Evolutionary conservation across 1,284 basidiomycete genomes (phyloP).

Genomic region (Apiotrichum veenhuisii): DNA sequence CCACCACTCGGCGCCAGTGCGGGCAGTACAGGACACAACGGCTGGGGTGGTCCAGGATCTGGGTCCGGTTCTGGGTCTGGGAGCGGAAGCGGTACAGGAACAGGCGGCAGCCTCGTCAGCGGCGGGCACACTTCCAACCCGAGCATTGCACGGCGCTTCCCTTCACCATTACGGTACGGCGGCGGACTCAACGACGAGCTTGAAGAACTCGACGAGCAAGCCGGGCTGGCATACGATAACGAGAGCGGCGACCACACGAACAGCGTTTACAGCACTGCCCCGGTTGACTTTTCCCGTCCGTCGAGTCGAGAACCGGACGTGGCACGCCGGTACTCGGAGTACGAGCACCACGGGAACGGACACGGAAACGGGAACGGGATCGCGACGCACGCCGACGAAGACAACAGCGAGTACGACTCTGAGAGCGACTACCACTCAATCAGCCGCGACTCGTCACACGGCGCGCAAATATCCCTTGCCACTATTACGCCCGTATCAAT

Average conservation of each 20-base stretch:
- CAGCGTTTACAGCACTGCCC: background rate
- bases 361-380: background rate
- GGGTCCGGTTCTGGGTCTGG: conserved; percentile 11
- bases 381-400: background rate
- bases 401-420: background rate
- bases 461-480: background rate
- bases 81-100: too few relatives aligned
- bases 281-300: background rate
- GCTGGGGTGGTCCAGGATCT: background rate
- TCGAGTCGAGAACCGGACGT: background rate
- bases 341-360: background rate
- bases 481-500: too few relatives aligned
- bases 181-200: background rate
- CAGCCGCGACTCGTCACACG: background rate
- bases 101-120: too few relatives aligned
- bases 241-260: background rate
- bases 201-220: background rate
- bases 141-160: background rate
- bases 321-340: background rate
- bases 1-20: background rate
- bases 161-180: background rate
- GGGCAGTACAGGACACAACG: too few relatives aligned
- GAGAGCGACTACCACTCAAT: background rate
- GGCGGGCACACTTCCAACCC: too few relatives aligned
- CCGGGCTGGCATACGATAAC: background rate